These are phyloP conservation scores for Erythrobasidium yunnanense DNA, from an alignment of 768 basidiomycete genomes.

Conservation along the genomic window DNA sequence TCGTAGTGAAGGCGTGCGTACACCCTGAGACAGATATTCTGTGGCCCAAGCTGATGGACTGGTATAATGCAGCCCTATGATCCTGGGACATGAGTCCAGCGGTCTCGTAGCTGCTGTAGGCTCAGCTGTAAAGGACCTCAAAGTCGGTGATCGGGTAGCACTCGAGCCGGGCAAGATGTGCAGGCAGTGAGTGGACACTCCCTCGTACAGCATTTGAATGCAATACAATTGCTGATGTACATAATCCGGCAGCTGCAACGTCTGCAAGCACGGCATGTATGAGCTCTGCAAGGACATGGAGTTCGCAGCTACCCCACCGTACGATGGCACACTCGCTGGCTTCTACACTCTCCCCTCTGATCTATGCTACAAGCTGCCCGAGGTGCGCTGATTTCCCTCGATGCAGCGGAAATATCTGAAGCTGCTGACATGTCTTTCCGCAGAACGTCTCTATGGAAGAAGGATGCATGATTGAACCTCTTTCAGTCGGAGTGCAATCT, in stretches of 20 bases:
- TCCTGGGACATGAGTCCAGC: constrained; percentile 86
- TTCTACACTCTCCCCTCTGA: constrained; percentile 70
- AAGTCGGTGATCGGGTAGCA: constrained; percentile 75
- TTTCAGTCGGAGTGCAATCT: constrained; percentile 76
- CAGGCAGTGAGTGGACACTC: constrained; percentile 55
- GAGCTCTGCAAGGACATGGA: constrained; percentile 74
- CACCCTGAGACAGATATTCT: constrained; percentile 37
- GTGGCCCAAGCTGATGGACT: no score
- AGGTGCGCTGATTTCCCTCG: not conserved
- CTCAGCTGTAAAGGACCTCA: constrained; percentile 59
- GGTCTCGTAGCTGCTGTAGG: constrained; percentile 62
- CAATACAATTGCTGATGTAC: not conserved
- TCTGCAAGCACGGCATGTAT: constrained; percentile 71
- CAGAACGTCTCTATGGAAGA: constrained; percentile 66
- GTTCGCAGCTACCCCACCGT: constrained; percentile 72
- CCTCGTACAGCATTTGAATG: constrained; percentile 25
- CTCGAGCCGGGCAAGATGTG: constrained; percentile 66
- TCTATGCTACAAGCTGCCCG: constrained; percentile 44
- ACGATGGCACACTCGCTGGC: constrained; percentile 67
- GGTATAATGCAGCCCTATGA: constrained; percentile 48
- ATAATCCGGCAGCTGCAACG: not conserved
- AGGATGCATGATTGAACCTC: constrained; percentile 92
- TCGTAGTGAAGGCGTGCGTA: constrained; percentile 52
- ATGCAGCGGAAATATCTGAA: not conserved
- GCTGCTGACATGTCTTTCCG: not conserved